Evolutionary conservation across 495 filamentous ascomycete genomes (phyloP).

Genomic region (Penicillium cinerascens): DNA sequence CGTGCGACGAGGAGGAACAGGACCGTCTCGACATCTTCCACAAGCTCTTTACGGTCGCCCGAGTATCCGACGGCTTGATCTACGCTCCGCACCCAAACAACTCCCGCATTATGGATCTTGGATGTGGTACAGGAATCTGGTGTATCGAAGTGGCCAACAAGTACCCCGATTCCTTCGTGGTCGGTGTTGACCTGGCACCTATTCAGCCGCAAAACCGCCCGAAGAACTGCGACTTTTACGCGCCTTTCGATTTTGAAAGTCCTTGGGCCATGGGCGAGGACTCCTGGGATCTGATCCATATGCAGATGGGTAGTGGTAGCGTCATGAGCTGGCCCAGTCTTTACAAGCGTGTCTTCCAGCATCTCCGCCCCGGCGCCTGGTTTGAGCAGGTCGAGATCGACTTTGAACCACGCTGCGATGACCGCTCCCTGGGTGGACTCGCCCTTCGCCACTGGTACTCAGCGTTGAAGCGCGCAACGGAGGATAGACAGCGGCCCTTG

Average conservation of each 20-base stretch:
- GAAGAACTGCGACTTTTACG: constrained; percentile 63
- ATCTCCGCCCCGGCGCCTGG: constrained; percentile 78
- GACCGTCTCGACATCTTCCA: constrained; percentile 78
- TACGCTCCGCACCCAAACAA: constrained; percentile 51
- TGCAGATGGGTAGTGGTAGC: constrained; percentile 77
- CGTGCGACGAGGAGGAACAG: constrained; percentile 60
- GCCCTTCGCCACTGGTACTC: constrained; percentile 63
- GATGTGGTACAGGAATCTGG: constrained; percentile 91
- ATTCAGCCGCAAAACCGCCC: constrained; percentile 79
- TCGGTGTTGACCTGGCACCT: constrained; percentile 72
- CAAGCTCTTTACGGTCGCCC: constrained; percentile 66
- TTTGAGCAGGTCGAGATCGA: constrained; percentile 96
- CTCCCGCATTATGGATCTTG: constrained; percentile 71
- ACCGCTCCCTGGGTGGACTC: constrained; percentile 55
- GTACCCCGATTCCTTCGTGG: constrained; percentile 59
- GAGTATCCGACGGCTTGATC: constrained; percentile 49
- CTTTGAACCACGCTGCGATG: constrained; percentile 72
- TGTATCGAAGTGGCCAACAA: constrained; percentile 77
- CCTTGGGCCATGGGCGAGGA: constrained; percentile 73
- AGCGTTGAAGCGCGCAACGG: constrained; percentile 67
- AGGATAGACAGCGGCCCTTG: constrained; percentile 57
- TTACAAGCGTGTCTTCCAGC: constrained; percentile 68
- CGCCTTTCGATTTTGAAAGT: constrained; percentile 71
- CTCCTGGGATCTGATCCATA: constrained; percentile 83
- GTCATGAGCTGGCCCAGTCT: constrained; percentile 73